Base-by-base conservation (phyloP, 352 stramenopile genomes). In the Pythium aphanidermatum region DNA sequence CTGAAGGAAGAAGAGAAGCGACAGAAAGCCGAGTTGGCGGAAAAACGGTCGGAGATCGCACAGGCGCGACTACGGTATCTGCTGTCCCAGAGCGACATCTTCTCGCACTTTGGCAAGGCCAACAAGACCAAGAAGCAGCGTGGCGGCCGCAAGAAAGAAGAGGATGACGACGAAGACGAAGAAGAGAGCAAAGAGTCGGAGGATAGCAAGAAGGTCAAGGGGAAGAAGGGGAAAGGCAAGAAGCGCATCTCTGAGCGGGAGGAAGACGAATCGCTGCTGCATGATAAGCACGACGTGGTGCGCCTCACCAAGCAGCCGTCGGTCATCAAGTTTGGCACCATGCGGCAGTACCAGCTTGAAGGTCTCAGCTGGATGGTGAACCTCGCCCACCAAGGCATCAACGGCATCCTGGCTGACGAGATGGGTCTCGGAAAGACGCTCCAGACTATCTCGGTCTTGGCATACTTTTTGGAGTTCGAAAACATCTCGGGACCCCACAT, bases 321-420 rank as follows among this genome's bases (percentile, higher is more conserved):
- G 1, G 66, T 82, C n/a, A 96, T 97, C 65, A 87, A 97, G 48
- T 92, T 87, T 52, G 88, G 94, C 28, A 88, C 62, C 2, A 98
- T 99, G 95, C 89, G 96, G 51, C 82, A 96, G 60, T 99, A 99
- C 71, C 97, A 99, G 65, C 58, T 99, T 19, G 79, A 92, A 59
- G 97, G 97, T n/a, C 70, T 99, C 36, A 97, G 96, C 59, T 99
- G 96, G 96, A 92, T 99, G 67, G 76, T 99, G 7, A 98, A 98
- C 60, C 76, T 99, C 8, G 93, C 98, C 44, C 95, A 99, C 58
- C 98, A 99, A 54, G 95, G 97, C 38, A 92, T 99, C 38, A 99
- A 99, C 68, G 96, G 95, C 11, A 99, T 99, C 41, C 63, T 99
- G 21, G 97, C 94, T 0, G 96, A 98, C 58, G 95, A 98, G 65